phyloP scores from a whole-genome alignment of 1,139 yeast genomes.

The Taiozyma sp. region DNA sequence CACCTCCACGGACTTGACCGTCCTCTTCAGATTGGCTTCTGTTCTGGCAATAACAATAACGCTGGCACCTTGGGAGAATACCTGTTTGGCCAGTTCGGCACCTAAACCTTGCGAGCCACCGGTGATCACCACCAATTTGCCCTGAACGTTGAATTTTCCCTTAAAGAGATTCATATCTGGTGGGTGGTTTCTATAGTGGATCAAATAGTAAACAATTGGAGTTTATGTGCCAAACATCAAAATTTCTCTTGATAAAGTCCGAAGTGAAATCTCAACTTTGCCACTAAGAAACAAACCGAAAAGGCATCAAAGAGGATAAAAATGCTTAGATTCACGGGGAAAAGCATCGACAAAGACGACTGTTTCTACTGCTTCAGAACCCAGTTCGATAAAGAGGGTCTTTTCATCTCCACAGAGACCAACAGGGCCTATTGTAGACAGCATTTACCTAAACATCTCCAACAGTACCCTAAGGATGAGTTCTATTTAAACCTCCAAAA shows the following conservation, averaged over 20 bases:
- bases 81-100: conserved; percentile 62
- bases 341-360: conserved; percentile 67
- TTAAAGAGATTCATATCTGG: background rate
- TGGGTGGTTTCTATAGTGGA: too few relatives aligned
- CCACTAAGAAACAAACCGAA: too few relatives aligned
- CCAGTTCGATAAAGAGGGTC: conserved; percentile 56
- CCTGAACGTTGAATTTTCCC: conserved; percentile 28
- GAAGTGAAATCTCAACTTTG: background rate
- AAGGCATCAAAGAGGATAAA: too few relatives aligned
- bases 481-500: conserved; percentile 52
- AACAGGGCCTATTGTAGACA: conserved; percentile 57
- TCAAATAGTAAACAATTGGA: too few relatives aligned
- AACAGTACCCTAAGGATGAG: conserved; percentile 46
- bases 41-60: conserved; percentile 79
- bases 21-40: conserved; percentile 45
- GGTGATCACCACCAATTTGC: conserved; percentile 69
- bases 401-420: conserved; percentile 70
- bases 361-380: conserved; percentile 80
- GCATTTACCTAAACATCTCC: conserved; percentile 47
- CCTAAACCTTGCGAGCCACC: conserved; percentile 98
- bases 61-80: conserved; percentile 52
- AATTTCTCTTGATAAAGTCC: background rate
- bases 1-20: conserved; percentile 40
- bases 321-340: conserved; percentile 8
- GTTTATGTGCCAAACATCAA: background rate